phyloP scores from a whole-genome alignment of 352 stramenopile genomes.

The Globisporangium heterothallicum region DNA sequence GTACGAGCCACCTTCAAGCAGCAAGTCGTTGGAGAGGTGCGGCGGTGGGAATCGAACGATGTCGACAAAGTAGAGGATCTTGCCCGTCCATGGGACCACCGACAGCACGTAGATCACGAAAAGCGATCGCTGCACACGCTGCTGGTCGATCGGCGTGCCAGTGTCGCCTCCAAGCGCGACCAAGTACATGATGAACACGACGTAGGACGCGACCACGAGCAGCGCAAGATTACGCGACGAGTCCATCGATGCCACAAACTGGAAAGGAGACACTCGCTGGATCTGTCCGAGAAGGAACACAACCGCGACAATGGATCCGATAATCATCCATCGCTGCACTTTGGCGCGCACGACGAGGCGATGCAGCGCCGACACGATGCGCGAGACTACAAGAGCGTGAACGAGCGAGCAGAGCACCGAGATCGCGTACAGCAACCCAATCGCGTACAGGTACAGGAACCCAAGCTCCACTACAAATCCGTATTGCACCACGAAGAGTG shows the following conservation, averaged over 20 bases:
- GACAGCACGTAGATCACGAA: slow-evolving; percentile 54
- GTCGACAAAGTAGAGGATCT: slow-evolving; percentile 52
- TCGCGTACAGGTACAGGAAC: slow-evolving; percentile 44
- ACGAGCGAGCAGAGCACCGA: slow-evolving; percentile 31
- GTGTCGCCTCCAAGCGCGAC: slow-evolving; percentile 35
- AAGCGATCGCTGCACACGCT: slow-evolving; percentile 49
- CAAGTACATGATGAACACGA: slow-evolving; percentile 43
- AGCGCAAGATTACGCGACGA: slow-evolving; percentile 40
- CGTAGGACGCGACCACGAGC: slow-evolving; percentile 38
- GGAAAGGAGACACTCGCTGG: slow-evolving; percentile 19
- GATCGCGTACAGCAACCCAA: slow-evolving; percentile 52
- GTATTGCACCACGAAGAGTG: slow-evolving; percentile 4
- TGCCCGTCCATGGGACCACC: slow-evolving; percentile 54
- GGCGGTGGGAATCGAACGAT: slow-evolving; percentile 35
- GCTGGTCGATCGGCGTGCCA: slow-evolving; percentile 37
- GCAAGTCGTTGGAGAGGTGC: slow-evolving; percentile 34
- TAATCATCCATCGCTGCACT: slow-evolving; percentile 44
- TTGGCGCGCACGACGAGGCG: slow-evolving; percentile 15
- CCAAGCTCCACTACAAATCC: slow-evolving; percentile 25
- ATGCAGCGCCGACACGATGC: slow-evolving; percentile 19
- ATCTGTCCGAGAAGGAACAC: slow-evolving; percentile 39
- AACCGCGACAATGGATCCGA: slow-evolving; percentile 27
- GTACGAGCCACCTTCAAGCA: slow-evolving; percentile 37
- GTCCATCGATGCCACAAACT: slow-evolving; percentile 15
- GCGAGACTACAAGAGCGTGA: slow-evolving; percentile 32